phyloP scores from a whole-genome alignment of 768 basidiomycete genomes.

The Panaeolus cyanescens region DNA sequence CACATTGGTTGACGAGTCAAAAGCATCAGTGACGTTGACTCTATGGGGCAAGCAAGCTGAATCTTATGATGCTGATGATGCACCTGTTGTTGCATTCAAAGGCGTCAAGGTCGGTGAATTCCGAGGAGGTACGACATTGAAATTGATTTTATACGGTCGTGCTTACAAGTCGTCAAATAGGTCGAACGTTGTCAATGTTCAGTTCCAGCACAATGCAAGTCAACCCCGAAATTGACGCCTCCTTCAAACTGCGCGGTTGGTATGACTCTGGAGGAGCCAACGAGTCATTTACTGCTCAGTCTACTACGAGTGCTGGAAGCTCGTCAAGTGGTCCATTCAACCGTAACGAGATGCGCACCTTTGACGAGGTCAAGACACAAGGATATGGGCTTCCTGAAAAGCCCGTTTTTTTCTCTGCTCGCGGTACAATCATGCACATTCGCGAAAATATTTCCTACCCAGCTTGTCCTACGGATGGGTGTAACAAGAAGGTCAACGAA shows the following conservation, averaged over 20 bases:
- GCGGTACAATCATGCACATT: slow-evolving; percentile 88
- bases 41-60: slow-evolving; percentile 98
- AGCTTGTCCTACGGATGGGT: slow-evolving; percentile 78
- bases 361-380: slow-evolving; percentile 78
- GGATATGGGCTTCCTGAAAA: slow-evolving; percentile 78
- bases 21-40: slow-evolving; percentile 79
- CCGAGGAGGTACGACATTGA: slow-evolving; percentile 51
- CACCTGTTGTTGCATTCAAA: slow-evolving; percentile 89
- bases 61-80: slow-evolving; percentile 54
- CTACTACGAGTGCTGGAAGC: slow-evolving; percentile 43
- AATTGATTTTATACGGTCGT: not conserved
- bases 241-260: slow-evolving; percentile 89
- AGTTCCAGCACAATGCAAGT: slow-evolving; percentile 80
- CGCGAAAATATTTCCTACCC: slow-evolving; percentile 88
- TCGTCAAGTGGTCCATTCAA: slow-evolving; percentile 49
- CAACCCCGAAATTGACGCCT: slow-evolving; percentile 91
- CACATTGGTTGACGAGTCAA: slow-evolving; percentile 82
- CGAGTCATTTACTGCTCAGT: slow-evolving; percentile 72
- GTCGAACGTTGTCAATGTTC: slow-evolving; percentile 83
- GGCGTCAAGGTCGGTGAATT: slow-evolving; percentile 93
- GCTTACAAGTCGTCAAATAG: slow-evolving; percentile 35
- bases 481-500: slow-evolving; percentile 89
- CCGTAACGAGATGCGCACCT: slow-evolving; percentile 69
- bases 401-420: slow-evolving; percentile 74
- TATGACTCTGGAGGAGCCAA: slow-evolving; percentile 72